Base-by-base conservation (phyloP, 2,329 filamentous ascomycete species). In the Verticillium nonalfalfae region DNA sequence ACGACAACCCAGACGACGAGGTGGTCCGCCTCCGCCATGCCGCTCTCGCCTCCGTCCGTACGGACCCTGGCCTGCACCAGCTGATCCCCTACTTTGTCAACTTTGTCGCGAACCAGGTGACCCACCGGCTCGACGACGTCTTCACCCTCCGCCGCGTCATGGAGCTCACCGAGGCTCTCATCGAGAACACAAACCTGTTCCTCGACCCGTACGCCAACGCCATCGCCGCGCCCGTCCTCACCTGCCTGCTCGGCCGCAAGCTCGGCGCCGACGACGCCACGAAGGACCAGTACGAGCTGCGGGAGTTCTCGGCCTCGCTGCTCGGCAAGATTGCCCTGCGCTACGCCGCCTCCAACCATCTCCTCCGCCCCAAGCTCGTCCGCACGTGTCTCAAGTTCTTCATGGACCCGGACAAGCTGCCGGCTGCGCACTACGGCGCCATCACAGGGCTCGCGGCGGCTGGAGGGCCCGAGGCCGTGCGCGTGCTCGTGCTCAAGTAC, bases 81-180 rank as follows among this genome's bases (percentile, higher is more conserved):
- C 85, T 99, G 10, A 88, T 97, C 34, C 95, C 95, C 0, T 99
- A 99, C 76, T 97, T 98, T 69, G 89, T 97, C 63, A 93, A 96
- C 73, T 98, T 97, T 74, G 90, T 98, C 69, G 89, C 93, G 21
- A 94, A 97, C 73, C 95, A 97, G 75, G 92, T 99, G 58, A 98
- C 95, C 1, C 95, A 99, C 74, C 90, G 89, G 67, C 84, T 97
- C 66, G 93, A 96, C 76, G 91, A 96, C 73, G 84, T 93, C 2
- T 97, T 97, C 72, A 86, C 93, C 5, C 81, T 99, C 26, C 88
- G 87, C 21, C 92, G 96, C 73, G 95, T 96, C 86, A 94, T 99
- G 90, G 89, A 93, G 69, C 85, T 98, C 63, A 89, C 91, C 1
- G 85, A 90, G 58, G 91, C 94, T 1, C 80, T 99, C 58, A 89